These are phyloP conservation scores for Lactifluus subvellereus DNA, from an alignment of 768 basidiomycete genomes.

Conservation along the genomic window DNA sequence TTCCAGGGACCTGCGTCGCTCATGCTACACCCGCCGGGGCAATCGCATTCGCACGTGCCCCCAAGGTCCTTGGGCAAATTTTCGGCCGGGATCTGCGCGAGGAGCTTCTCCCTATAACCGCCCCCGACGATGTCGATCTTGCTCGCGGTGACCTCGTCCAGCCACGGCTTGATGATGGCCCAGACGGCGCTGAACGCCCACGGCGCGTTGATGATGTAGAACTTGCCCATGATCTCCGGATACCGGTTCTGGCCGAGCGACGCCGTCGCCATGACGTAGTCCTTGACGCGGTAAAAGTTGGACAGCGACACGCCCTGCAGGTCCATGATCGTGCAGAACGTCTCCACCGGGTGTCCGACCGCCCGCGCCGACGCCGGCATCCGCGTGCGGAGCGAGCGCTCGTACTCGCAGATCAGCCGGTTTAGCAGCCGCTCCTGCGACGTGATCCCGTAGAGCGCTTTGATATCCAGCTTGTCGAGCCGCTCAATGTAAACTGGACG, in stretches of 20 bases:
- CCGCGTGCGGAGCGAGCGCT: slow-evolving; percentile 75
- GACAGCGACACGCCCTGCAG: slow-evolving; percentile 62
- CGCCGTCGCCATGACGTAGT: slow-evolving; percentile 75
- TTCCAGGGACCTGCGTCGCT: slow-evolving; percentile 95
- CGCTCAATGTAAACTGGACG: slow-evolving; percentile 94
- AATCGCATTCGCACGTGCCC: slow-evolving; percentile 72
- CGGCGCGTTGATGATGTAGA: slow-evolving; percentile 98
- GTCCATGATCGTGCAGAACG: slow-evolving; percentile 96
- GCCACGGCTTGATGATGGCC: slow-evolving; percentile 84
- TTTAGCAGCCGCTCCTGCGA: slow-evolving; percentile 83
- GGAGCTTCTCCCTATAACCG: slow-evolving; percentile 65
- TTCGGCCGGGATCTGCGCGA: slow-evolving; percentile 77
- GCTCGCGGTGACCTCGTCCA: slow-evolving; percentile 90
- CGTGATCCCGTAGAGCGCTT: slow-evolving; percentile 73
- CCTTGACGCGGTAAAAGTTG: slow-evolving; percentile 88
- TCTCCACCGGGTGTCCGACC: slow-evolving; percentile 86
- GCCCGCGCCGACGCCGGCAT: slow-evolving; percentile 70
- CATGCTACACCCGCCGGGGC: slow-evolving; percentile 74
- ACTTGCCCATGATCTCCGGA: slow-evolving; percentile 94
- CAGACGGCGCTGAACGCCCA: slow-evolving; percentile 89
- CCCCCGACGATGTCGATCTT: slow-evolving; percentile 91
- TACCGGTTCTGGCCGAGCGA: slow-evolving; percentile 86
- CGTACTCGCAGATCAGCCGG: slow-evolving; percentile 90
- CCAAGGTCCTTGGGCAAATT: slow-evolving; percentile 85
- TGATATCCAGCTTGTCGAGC: slow-evolving; percentile 84